Percentiles rank a stretch among this genome's conserved stretches.
Evolutionary conservation across 352 stramenopile species (phyloP).

Genomic region (Globisporangium recalcitrans): DNA sequence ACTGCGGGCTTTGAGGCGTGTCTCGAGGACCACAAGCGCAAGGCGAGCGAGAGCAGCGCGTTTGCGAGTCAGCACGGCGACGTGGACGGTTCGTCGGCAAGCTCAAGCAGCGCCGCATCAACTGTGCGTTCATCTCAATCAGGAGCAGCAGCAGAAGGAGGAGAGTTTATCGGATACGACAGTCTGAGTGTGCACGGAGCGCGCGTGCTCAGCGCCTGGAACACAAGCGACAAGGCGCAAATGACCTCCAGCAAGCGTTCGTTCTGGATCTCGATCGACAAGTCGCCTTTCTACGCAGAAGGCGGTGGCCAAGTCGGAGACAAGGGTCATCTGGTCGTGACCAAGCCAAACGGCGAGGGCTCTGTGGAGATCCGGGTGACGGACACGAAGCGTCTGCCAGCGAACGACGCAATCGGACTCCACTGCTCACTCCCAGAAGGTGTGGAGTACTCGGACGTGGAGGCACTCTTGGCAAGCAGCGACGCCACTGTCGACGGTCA

Average conservation of each 20-base stretch:
- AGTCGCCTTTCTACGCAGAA: constrained; percentile 74
- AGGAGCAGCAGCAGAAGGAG: neutral
- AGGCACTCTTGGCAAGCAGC: constrained; percentile 11
- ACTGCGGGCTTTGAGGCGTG: constrained; percentile 38
- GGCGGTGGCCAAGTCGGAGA: constrained; percentile 76
- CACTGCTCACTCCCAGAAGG: constrained; percentile 34
- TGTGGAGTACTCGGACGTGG: constrained; percentile 26
- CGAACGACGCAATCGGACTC: constrained; percentile 39
- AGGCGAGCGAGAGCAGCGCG: constrained; percentile 34
- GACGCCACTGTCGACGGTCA: constrained; percentile 26
- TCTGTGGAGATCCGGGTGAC: constrained; percentile 23
- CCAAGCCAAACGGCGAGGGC: constrained; percentile 6
- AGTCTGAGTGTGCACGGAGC: constrained; percentile 29
- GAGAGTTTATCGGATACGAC: constrained; percentile 62
- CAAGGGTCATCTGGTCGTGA: constrained; percentile 32
- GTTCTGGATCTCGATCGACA: constrained; percentile 46
- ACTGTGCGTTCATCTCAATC: neutral
- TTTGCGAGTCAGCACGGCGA: constrained; percentile 27
- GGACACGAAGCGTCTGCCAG: constrained; percentile 37
- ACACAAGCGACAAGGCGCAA: constrained; percentile 11
- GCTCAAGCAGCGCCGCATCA: neutral
- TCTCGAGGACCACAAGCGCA: constrained; percentile 47
- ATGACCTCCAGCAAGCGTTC: constrained; percentile 2
- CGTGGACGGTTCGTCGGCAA: neutral
- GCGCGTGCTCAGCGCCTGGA: constrained; percentile 36